A percentile compares a stretch with the other conserved stretches of the same genome.
phyloP scores from a whole-genome alignment of 1,284 basidiomycete genomes.

The Malassezia pachydermatis region DNA sequence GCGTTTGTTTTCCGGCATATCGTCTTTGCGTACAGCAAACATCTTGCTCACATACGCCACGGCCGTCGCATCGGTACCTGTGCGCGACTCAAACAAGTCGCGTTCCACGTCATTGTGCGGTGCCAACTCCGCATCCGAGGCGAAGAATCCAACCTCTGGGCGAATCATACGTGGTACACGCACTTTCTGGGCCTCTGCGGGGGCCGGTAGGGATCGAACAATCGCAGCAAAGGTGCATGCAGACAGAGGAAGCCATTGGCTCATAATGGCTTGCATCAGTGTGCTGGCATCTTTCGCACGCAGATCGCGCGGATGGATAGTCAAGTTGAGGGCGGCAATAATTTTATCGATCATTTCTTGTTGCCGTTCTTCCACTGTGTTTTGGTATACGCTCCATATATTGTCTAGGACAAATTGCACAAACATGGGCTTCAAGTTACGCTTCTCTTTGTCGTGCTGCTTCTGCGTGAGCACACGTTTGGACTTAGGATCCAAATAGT shows the following conservation, averaged over 20 bases:
- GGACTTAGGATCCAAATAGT: constrained; percentile 89
- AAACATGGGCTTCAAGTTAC: constrained; percentile 86
- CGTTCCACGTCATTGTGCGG: constrained; percentile 71
- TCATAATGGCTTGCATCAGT: constrained; percentile 75
- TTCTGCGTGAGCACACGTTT: constrained; percentile 86
- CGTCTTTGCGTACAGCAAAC: constrained; percentile 74
- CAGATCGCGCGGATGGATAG: constrained; percentile 77
- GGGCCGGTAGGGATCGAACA: constrained; percentile 83
- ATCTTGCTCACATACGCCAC: constrained; percentile 86
- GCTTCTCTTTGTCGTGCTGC: constrained; percentile 59
- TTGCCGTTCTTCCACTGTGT: constrained; percentile 31
- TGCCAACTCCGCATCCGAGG: constrained; percentile 49
- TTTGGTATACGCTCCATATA: constrained; percentile 80
- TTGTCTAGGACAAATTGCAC: constrained; percentile 97
- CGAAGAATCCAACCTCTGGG: constrained; percentile 56
- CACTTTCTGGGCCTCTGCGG: constrained; percentile 66
- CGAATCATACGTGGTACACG: constrained; percentile 89
- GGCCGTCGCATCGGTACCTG: constrained; percentile 25
- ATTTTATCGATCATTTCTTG: constrained; percentile 75
- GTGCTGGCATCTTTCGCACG: constrained; percentile 79
- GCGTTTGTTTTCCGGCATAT: constrained; percentile 64
- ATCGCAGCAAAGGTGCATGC: constrained; percentile 83
- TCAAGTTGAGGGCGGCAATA: constrained; percentile 68
- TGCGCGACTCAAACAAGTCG: constrained; percentile 58
- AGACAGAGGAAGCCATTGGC: constrained; percentile 91